Evolutionary conservation across 495 filamentous ascomycete genomes (phyloP).

Genomic region (Penicillium waksmanii): DNA sequence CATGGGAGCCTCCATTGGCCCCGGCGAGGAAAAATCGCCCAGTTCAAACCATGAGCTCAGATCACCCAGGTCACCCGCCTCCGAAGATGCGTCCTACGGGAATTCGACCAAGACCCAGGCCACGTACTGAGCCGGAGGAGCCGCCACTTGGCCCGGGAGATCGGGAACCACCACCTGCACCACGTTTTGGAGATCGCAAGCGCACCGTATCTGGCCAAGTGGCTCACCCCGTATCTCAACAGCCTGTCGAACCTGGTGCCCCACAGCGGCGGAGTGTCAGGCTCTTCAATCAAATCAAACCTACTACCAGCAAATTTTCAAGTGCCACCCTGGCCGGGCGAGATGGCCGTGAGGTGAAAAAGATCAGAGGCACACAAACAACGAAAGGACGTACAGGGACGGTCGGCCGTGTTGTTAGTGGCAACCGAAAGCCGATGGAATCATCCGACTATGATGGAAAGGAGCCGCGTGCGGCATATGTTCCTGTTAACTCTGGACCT

Average conservation of each 20-base stretch:
- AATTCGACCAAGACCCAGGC: constrained; percentile 52
- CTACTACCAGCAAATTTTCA: constrained; percentile 59
- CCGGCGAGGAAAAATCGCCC: constrained; percentile 65
- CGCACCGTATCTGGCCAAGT: constrained; percentile 84
- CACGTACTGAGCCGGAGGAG: constrained; percentile 55
- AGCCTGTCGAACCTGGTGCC: constrained; percentile 63
- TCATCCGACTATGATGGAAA: constrained; percentile 69
- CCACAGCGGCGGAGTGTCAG: constrained; percentile 79
- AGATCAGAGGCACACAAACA: constrained; percentile 69
- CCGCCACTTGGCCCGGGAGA: constrained; percentile 39
- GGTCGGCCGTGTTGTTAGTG: constrained; percentile 84
- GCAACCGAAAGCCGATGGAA: constrained; percentile 68
- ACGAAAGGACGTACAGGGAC: constrained; percentile 59
- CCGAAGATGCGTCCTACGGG: constrained; percentile 64
- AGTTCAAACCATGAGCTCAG: constrained; percentile 56
- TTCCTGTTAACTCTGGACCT: constrained; percentile 29
- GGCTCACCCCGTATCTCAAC: constrained; percentile 59
- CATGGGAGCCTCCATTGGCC: constrained; percentile 69
- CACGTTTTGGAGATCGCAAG: constrained; percentile 65
- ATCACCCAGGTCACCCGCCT: constrained; percentile 59
- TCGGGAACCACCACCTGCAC: constrained; percentile 40
- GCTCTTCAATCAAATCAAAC: constrained; percentile 72
- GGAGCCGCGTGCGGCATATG: constrained; percentile 42
- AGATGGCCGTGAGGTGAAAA: constrained; percentile 75
- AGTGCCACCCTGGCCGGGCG: constrained; percentile 53